Evolutionary conservation across 495 filamentous ascomycete species (phyloP).

Genomic region (Penicillium cataractarum): DNA sequence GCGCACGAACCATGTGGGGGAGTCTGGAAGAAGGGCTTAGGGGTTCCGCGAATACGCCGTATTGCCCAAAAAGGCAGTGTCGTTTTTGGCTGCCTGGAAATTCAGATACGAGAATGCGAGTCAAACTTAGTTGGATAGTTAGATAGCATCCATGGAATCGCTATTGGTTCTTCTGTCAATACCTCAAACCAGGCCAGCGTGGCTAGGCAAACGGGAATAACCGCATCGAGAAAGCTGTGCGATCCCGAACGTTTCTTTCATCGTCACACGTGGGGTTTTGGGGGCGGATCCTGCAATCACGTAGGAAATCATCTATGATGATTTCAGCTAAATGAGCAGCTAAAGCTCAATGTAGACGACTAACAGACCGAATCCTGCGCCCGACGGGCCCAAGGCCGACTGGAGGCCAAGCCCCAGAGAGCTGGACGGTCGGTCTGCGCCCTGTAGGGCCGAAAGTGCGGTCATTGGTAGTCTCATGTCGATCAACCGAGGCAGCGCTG

Average conservation of each 20-base stretch:
- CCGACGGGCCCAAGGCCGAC: background rate
- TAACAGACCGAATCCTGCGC: background rate
- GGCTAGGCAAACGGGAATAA: slow-evolving; percentile 7
- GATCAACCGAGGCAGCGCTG: slow-evolving; percentile 7
- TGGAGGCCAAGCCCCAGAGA: background rate
- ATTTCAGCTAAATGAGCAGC: too few relatives aligned
- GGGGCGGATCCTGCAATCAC: background rate
- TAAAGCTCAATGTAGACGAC: background rate
- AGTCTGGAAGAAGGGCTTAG: background rate
- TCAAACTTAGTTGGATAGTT: background rate
- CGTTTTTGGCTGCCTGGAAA: slow-evolving; percentile 4
- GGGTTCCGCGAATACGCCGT: slow-evolving; percentile 4
- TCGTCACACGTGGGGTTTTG: background rate
- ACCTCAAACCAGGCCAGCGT: background rate
- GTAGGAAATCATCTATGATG: too few relatives aligned
- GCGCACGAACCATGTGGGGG: slow-evolving; percentile 22
- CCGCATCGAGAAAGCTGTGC: slow-evolving; percentile 9
- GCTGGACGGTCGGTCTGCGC: background rate
- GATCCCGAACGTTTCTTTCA: background rate
- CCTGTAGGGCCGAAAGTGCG: background rate
- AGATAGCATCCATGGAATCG: background rate
- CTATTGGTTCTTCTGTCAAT: slow-evolving; percentile 1
- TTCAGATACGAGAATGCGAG: slow-evolving; percentile 4
- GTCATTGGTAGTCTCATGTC: background rate
- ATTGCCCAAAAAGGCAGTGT: background rate